Percentiles rank a stretch among this genome's conserved stretches.
phyloP scores from a whole-genome alignment of 2,329 filamentous ascomycete genomes.

The Pseudocercospora vitis region DNA sequence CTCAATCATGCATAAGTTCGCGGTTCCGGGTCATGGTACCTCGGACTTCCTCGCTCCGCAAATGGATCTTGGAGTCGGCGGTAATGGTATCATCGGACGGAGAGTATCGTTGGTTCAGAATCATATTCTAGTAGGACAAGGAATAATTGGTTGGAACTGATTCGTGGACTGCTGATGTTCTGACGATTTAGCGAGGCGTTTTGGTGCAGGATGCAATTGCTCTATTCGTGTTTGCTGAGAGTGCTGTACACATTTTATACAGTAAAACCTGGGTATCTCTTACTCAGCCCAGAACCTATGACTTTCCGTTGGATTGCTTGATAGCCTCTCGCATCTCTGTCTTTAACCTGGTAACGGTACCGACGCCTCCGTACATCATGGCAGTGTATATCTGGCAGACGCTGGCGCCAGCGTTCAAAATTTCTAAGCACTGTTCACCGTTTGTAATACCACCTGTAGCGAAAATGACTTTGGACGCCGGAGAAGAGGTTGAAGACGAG shows the following conservation, averaged over 20 bases:
- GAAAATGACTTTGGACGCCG: constrained; percentile 75
- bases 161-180: not conserved
- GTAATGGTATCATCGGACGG: constrained; percentile 31
- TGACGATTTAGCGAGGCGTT: not conserved
- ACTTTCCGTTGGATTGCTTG: constrained; percentile 9
- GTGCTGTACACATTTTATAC: not conserved
- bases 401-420: constrained; percentile 84
- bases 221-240: not conserved
- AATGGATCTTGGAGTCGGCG: constrained; percentile 33
- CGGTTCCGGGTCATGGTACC: constrained; percentile 14
- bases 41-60: constrained; percentile 18
- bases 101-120: constrained; percentile 28
- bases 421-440: constrained; percentile 76
- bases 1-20: constrained; percentile 25
- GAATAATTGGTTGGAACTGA: constrained; percentile 36
- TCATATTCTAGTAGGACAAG: constrained; percentile 26
- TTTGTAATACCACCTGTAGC: constrained; percentile 91
- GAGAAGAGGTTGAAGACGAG: not conserved
- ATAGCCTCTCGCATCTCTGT: constrained; percentile 51
- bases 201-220: no score
- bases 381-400: constrained; percentile 71
- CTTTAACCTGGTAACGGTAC: constrained; percentile 59
- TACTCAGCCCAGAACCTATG: not conserved
- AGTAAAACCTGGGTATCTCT: not conserved
- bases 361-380: constrained; percentile 62